Evolutionary conservation across 2,329 filamentous ascomycete species (phyloP).

Genomic region (Epichloe scottii): DNA sequence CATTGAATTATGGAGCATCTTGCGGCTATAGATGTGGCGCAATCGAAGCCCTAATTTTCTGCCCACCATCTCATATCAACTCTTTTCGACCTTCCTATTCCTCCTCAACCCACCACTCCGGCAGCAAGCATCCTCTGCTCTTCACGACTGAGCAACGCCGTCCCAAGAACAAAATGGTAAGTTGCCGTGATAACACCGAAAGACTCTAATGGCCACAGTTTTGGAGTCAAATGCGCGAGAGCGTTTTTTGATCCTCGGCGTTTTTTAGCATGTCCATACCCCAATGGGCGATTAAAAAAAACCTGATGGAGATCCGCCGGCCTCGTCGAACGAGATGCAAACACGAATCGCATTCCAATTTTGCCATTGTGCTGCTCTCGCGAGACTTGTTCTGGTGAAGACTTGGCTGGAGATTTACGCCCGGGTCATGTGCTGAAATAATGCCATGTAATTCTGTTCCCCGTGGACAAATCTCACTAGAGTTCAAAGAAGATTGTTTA

Average conservation of each 20-base stretch:
- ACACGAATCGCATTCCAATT: neutral
- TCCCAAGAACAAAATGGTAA: slow-evolving; percentile 30
- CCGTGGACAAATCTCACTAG: slow-evolving; percentile 54
- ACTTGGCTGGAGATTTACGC: slow-evolving; percentile 49
- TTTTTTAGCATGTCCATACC: neutral
- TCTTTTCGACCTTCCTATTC: slow-evolving; percentile 12
- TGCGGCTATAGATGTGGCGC: slow-evolving; percentile 3
- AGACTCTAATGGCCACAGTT: slow-evolving; percentile 27
- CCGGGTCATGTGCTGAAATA: slow-evolving; percentile 35
- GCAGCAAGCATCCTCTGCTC: slow-evolving; percentile 21
- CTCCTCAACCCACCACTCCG: slow-evolving; percentile 15
- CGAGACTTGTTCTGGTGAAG: slow-evolving; percentile 32
- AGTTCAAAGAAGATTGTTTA: slow-evolving; percentile 76
- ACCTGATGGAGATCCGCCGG: slow-evolving; percentile 23
- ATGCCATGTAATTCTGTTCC: slow-evolving; percentile 30
- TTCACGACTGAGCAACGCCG: slow-evolving; percentile 23
- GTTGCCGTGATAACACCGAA: slow-evolving; percentile 18
- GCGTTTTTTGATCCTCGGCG: slow-evolving; percentile 22
- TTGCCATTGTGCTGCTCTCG: neutral
- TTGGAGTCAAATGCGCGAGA: slow-evolving; percentile 22
- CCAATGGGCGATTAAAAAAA: slow-evolving; percentile 2
- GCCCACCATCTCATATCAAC: slow-evolving; percentile 19
- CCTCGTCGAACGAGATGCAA: slow-evolving; percentile 9
- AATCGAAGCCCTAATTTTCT: slow-evolving; percentile 26
- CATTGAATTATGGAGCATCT: slow-evolving; percentile 5